These are phyloP conservation scores for Tripterygium wilfordii DNA, from an alignment of 177 flowering plant species.

Conservation along the genomic window DNA sequence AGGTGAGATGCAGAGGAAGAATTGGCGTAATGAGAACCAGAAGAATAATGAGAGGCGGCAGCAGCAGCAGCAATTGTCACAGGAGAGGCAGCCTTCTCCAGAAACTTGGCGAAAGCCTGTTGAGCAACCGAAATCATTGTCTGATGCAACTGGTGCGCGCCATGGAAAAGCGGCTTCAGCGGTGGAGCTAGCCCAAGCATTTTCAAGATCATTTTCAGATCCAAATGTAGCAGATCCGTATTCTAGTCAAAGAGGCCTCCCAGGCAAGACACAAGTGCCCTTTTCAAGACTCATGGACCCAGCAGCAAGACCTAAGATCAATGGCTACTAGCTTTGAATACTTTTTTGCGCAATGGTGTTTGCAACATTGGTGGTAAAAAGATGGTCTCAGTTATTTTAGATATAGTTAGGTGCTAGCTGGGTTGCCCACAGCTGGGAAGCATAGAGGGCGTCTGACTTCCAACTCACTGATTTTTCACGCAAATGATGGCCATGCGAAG, in stretches of 20 bases:
- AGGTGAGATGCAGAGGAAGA: constrained; percentile 42
- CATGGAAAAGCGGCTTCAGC: constrained; percentile 77
- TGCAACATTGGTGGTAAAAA: too few relatives aligned
- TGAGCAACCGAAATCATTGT: constrained; percentile 37
- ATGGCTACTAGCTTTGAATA: constrained; percentile 52
- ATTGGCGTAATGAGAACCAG: constrained; percentile 54
- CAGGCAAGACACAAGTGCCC: constrained; percentile 53
- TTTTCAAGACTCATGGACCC: constrained; percentile 71
- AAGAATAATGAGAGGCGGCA: too few relatives aligned
- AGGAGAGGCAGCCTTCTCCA: constrained; percentile 63
- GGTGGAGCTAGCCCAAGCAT: constrained; percentile 83
- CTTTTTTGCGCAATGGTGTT: too few relatives aligned
- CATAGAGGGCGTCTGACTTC: too few relatives aligned
- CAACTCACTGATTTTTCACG: too few relatives aligned
- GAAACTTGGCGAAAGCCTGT: constrained; percentile 82
- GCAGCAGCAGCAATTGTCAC: constrained; percentile 20
- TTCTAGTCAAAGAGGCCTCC: constrained; percentile 36
- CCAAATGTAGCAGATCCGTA: constrained; percentile 32
- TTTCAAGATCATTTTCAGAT: constrained; percentile 63
- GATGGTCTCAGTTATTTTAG: too few relatives aligned
- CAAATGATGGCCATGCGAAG: too few relatives aligned
- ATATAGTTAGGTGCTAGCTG: too few relatives aligned
- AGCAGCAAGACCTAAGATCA: constrained; percentile 56
- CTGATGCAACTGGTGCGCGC: constrained; percentile 36
- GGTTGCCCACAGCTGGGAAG: too few relatives aligned